Percentiles rank a stretch among this genome's conserved stretches.
Evolutionary conservation across 495 filamentous ascomycete genomes (phyloP).

Genomic region (Aspergillus ellipticus): DNA sequence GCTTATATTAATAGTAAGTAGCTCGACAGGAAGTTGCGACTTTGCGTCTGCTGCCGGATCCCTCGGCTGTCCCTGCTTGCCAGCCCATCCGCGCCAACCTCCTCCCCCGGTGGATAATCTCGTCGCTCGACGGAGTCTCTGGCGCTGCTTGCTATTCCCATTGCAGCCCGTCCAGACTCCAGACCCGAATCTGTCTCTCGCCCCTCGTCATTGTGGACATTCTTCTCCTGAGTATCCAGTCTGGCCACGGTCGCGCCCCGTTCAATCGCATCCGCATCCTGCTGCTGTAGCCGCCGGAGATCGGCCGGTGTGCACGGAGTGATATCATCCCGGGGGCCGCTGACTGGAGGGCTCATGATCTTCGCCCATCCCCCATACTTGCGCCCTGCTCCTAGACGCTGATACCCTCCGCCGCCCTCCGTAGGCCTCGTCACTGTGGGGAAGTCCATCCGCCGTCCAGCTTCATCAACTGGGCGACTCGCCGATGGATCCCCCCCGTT

Average conservation of each 20-base stretch:
- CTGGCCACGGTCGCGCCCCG: not conserved
- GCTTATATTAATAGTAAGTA: too few relatives aligned
- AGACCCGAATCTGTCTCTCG: not conserved
- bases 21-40: too few relatives aligned
- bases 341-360: not conserved
- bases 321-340: not conserved
- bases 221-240: too few relatives aligned
- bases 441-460: constrained; percentile 16
- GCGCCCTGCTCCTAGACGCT: not conserved
- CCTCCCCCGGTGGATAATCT: not conserved
- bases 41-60: not conserved
- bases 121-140: too few relatives aligned
- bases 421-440: constrained; percentile 30
- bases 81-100: not conserved
- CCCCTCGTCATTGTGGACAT: too few relatives aligned
- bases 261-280: too few relatives aligned
- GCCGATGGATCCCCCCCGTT: constrained; percentile 20
- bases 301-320: not conserved
- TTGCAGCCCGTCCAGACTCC: constrained; percentile 4
- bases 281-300: not conserved
- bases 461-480: constrained; percentile 7
- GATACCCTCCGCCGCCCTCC: constrained; percentile 30
- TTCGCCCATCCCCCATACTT: too few relatives aligned
- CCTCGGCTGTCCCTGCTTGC: not conserved
- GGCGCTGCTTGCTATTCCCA: not conserved